Evolutionary conservation across 306 rosid species (phyloP).

Genomic region (Lagenaria siceraria): DNA sequence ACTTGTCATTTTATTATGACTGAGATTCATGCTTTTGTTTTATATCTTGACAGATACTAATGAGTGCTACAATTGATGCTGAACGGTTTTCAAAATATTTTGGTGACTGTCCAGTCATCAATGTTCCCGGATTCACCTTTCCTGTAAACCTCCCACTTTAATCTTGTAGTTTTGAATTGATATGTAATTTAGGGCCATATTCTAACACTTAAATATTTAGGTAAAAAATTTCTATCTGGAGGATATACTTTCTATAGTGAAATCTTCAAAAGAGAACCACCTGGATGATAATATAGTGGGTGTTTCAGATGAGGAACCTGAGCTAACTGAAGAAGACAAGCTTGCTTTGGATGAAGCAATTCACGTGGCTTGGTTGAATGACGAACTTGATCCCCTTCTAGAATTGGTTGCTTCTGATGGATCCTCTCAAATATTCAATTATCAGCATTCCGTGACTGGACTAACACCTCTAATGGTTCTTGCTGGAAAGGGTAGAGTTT

Average conservation of each 20-base stretch:
- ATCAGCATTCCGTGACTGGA: conserved; percentile 74
- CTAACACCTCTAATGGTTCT: conserved; percentile 75
- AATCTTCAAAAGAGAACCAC: conserved; percentile 37
- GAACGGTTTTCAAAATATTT: conserved; percentile 79
- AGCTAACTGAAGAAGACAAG: conserved; percentile 52
- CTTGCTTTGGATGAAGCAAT: conserved; percentile 74
- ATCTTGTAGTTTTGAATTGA: conserved; percentile 10
- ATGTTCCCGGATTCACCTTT: conserved; percentile 88
- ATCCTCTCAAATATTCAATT: conserved; percentile 37
- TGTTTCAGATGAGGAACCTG: conserved; percentile 17
- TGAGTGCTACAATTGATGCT: conserved; percentile 93
- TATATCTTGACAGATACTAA: conserved; percentile 47
- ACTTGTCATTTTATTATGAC: not conserved
- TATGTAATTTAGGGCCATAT: conserved; percentile 4
- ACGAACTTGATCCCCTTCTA: conserved; percentile 62
- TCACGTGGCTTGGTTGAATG: conserved; percentile 66
- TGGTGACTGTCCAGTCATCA: conserved; percentile 82
- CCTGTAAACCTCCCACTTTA: conserved; percentile 41
- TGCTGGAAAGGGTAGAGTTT: conserved; percentile 82
- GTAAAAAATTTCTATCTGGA: conserved; percentile 75
- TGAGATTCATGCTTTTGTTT: not conserved
- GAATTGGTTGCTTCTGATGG: conserved; percentile 60
- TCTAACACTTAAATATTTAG: conserved; percentile 32
- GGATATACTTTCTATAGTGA: conserved; percentile 66
- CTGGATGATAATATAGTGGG: conserved; percentile 25